Base-by-base conservation (phyloP, 192 early-diverging fungal species). In the Mortierella hygrophila region DNA sequence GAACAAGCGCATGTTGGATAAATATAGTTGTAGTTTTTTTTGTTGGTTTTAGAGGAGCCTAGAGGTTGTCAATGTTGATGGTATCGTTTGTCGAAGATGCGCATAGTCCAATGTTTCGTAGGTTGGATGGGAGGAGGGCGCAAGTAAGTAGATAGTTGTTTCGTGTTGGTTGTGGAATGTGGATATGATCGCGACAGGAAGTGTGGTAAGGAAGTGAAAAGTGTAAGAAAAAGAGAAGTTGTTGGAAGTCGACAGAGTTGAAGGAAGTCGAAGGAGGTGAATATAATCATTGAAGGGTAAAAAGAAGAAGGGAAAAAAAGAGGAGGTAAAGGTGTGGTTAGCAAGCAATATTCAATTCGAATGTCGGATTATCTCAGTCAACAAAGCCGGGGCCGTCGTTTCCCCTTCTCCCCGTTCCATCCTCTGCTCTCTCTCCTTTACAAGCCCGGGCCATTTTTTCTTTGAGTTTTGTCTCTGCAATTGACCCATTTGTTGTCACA, bases 311-410 rank as follows among this genome's bases (percentile, higher is more conserved):
- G 4, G 38, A 40, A 40, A 60, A 37, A 40, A 29, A 20, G n/a
- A 49, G 13, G 49, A 79, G 18, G 26, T 16, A 10, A 29, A 42
- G 21, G 54, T 70, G 26, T 80, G 72, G 72, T 80, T 80, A 79
- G 77, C 70, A 42, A 42, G 9, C 29, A 52, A 52, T 65, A 29
- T 21, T 3, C 6, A 29, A 1, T 65, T 26, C 23, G 11, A 2
- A 65, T 32, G 29, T 5, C 29, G 13, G 26, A 29, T 49, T n/a
- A 46, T 41, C 21, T 16, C 26, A 38, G 46, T 38, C 49, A 8
- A 37, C 13, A 23, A 38, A 55, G 20, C 10, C 65, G 68, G 46
- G 32, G 76, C 11, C 13, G n/a, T 72, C 42, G 23, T n/a, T n/a
- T 20, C n/a, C 44, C n/a, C 46, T 26, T 16, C 60, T 35, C 29